These are phyloP conservation scores for Paracorniculantispora psalliotae DNA, from an alignment of 2,329 filamentous ascomycete species.

Conservation along the genomic window DNA sequence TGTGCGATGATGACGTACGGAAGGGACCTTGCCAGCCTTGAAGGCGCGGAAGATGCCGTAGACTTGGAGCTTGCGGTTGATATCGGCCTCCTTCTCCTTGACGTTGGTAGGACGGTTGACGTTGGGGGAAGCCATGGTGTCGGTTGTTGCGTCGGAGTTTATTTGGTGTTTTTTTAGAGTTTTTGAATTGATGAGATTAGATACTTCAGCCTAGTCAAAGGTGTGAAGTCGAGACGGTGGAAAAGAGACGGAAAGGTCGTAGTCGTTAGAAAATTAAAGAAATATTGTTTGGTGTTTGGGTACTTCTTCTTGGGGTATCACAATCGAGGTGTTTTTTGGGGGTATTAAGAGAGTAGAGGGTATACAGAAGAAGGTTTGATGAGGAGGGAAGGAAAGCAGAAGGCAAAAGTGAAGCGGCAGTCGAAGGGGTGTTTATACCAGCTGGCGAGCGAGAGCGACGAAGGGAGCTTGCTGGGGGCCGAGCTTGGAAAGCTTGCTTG, in stretches of 20 bases:
- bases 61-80: conserved; percentile 90
- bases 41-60: conserved; percentile 89
- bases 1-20: conserved; percentile 49
- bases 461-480: conserved; percentile 4
- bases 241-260: background rate
- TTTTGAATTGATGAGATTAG: background rate
- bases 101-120: conserved; percentile 72
- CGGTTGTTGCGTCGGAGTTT: conserved; percentile 6
- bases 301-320: conserved; percentile 10
- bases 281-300: background rate
- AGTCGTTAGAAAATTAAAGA: conserved; percentile 7
- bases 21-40: conserved; percentile 82
- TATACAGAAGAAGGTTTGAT: conserved; percentile 6
- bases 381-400: background rate
- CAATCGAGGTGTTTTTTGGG: conserved; percentile 2
- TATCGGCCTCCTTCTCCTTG: conserved; percentile 75
- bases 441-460: background rate
- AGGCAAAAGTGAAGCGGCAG: background rate
- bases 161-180: background rate
- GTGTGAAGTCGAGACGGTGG: background rate
- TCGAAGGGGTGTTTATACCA: conserved; percentile 15
- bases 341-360: conserved; percentile 14
- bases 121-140: conserved; percentile 24
- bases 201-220: conserved; percentile 10
- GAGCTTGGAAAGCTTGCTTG: conserved; percentile 11